Conservation (phyloP, 495 filamentous ascomycete genomes). For the Podospora comata region DNA sequence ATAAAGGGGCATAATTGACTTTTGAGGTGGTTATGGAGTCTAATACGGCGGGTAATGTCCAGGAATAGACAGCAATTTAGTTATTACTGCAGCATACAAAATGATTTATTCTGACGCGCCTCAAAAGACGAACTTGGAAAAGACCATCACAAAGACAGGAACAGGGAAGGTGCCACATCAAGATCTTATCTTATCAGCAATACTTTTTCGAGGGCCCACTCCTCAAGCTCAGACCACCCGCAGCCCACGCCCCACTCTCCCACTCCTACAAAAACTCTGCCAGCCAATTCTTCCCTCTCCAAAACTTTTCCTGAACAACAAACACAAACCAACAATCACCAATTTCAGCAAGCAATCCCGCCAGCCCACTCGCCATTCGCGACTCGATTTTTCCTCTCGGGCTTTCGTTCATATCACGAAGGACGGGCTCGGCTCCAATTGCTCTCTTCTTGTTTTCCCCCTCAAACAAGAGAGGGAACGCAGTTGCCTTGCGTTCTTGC, state of each 20-base stretch:
- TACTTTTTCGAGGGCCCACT: not conserved
- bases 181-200: not conserved
- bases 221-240: not conserved
- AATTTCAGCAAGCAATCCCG: not conserved
- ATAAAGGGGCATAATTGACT: too few species aligned
- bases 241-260: not conserved
- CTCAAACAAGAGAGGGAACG: not conserved
- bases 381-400: not conserved
- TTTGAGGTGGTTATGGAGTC: too few species aligned
- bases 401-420: too few species aligned
- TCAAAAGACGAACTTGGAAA: too few species aligned
- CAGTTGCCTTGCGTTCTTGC: not conserved
- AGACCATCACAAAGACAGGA: too few species aligned
- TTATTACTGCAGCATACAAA: too few species aligned
- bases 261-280: not conserved
- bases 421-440: not conserved
- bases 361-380: not conserved
- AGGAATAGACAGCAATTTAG: too few species aligned
- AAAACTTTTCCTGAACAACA: not conserved
- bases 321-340: not conserved
- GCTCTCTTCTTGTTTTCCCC: not conserved
- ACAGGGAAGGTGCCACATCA: not conserved
- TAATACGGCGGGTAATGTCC: too few species aligned
- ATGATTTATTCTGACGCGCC: too few species aligned
- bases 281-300: not conserved